These are phyloP conservation scores for Paxillus ammoniavirescens DNA, from an alignment of 768 basidiomycete genomes.

Conservation along the genomic window DNA sequence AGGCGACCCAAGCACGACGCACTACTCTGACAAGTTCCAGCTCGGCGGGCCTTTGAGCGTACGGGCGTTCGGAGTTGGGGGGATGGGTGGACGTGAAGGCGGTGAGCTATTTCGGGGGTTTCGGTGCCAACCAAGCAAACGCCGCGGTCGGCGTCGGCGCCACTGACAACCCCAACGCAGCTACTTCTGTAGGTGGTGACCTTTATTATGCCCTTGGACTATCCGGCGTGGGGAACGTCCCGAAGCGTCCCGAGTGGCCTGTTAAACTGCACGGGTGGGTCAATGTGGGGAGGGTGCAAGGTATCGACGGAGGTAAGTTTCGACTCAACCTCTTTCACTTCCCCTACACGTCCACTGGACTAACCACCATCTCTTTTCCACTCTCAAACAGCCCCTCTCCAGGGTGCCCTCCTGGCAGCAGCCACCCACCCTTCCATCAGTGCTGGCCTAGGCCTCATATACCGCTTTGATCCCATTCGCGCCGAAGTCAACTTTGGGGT, in stretches of 20 bases:
- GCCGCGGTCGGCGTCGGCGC: neutral
- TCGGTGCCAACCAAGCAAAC: neutral
- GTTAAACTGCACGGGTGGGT: conserved; percentile 77
- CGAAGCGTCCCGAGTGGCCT: conserved; percentile 77
- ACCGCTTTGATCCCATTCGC: conserved; percentile 79
- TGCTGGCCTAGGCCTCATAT: conserved; percentile 80
- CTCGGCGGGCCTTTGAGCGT: conserved; percentile 89
- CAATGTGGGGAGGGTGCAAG: conserved; percentile 77
- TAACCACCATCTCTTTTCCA: neutral
- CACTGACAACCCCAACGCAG: conserved; percentile 35
- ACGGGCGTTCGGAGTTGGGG: conserved; percentile 71
- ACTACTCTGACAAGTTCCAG: conserved; percentile 86
- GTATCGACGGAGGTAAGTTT: conserved; percentile 53
- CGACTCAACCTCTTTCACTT: neutral
- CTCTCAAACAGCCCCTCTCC: conserved; percentile 4
- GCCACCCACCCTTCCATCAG: conserved; percentile 58
- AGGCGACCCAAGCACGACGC: conserved; percentile 35
- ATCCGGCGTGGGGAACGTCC: conserved; percentile 74
- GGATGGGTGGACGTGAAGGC: conserved; percentile 76
- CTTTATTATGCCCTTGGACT: conserved; percentile 76
- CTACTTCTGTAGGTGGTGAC: conserved; percentile 84
- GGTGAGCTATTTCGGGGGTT: conserved; percentile 39
- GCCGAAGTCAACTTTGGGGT: conserved; percentile 88
- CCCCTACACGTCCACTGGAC: neutral
- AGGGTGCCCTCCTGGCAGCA: conserved; percentile 13